Conservation (phyloP, 2,329 filamentous ascomycete species). For the Cytospora leucostoma region DNA sequence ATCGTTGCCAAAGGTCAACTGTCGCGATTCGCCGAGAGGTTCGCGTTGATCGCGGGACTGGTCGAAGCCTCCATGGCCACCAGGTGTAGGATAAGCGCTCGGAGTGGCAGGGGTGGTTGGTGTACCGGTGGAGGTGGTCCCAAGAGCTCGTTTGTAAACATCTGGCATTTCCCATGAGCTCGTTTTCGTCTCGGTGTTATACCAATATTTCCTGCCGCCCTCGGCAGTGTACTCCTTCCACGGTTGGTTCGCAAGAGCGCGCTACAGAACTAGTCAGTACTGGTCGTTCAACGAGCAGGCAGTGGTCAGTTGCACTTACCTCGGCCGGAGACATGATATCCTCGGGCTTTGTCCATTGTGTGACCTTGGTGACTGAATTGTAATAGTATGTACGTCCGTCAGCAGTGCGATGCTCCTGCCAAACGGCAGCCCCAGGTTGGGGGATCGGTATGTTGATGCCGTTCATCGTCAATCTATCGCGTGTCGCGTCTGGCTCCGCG, state of each 20-base stretch:
- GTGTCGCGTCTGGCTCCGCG: neutral
- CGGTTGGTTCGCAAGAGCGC: slow-evolving; percentile 76
- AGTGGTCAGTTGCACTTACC: slow-evolving; percentile 50
- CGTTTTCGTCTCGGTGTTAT: slow-evolving; percentile 86
- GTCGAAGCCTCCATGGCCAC: slow-evolving; percentile 36
- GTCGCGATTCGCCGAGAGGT: slow-evolving; percentile 55
- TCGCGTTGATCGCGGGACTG: slow-evolving; percentile 36
- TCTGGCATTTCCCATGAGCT: slow-evolving; percentile 96
- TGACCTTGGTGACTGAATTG: slow-evolving; percentile 81
- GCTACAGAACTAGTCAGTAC: slow-evolving; percentile 48
- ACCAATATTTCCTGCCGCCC: slow-evolving; percentile 91
- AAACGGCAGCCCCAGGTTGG: slow-evolving; percentile 47
- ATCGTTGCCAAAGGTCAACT: slow-evolving; percentile 59
- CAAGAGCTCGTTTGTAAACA: slow-evolving; percentile 73
- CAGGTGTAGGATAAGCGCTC: slow-evolving; percentile 46
- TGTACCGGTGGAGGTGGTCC: slow-evolving; percentile 48
- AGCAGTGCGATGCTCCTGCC: slow-evolving; percentile 79
- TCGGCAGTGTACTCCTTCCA: slow-evolving; percentile 93
- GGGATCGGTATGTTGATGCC: slow-evolving; percentile 48
- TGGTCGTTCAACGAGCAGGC: slow-evolving; percentile 29
- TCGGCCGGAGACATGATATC: slow-evolving; percentile 84
- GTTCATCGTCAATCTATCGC: slow-evolving; percentile 52
- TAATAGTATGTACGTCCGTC: slow-evolving; percentile 92
- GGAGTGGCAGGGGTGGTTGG: slow-evolving; percentile 46
- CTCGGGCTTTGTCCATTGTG: slow-evolving; percentile 91